Conservation (phyloP, 352 stramenopile species). For the Phytophthora syringae region DNA sequence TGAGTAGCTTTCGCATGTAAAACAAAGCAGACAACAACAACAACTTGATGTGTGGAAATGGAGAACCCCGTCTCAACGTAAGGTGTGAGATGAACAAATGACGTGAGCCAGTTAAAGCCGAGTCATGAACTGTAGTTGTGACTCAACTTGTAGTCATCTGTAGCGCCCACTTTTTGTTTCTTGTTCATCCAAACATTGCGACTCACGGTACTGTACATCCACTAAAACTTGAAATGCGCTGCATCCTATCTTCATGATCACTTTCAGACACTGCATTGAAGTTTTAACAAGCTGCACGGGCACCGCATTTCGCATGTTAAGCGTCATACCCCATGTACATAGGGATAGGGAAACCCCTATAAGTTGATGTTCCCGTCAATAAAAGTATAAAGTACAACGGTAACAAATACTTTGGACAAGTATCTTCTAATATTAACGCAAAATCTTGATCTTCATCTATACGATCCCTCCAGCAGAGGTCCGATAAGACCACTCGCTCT, state of each 20-base stretch:
- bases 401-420: too few species aligned
- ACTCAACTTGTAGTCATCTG: too few species aligned
- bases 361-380: too few species aligned
- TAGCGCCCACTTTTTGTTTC: neutral
- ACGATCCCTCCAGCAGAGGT: too few species aligned
- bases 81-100: neutral
- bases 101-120: too few species aligned
- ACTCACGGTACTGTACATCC: neutral
- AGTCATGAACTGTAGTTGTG: too few species aligned
- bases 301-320: neutral
- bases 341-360: too few species aligned
- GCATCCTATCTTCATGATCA: constrained; percentile 6
- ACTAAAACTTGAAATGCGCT: neutral
- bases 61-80: neutral
- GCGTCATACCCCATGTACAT: too few species aligned
- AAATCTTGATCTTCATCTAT: too few species aligned
- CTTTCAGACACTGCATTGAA: neutral
- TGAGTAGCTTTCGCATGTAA: neutral
- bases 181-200: constrained; percentile 1
- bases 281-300: neutral
- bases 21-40: neutral
- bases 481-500: too few species aligned
- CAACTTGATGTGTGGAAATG: neutral
- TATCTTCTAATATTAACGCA: too few species aligned
- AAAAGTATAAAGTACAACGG: too few species aligned